phyloP scores from a whole-genome alignment of 2,329 filamentous ascomycete genomes.

The Fusarium sp. region DNA sequence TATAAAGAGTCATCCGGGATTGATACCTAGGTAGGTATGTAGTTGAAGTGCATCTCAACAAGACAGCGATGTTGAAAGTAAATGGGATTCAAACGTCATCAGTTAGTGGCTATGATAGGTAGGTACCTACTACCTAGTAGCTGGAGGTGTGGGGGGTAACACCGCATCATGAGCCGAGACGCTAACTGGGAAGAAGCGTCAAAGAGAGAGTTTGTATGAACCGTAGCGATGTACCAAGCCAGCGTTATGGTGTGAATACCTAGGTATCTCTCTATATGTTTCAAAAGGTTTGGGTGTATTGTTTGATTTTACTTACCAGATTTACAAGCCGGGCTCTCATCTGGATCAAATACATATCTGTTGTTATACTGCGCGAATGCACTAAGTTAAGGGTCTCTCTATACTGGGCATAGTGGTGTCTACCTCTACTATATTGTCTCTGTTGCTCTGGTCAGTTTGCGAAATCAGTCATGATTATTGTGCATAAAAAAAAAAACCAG shows the following conservation, averaged over 20 bases:
- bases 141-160: conserved; percentile 16
- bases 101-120: conserved; percentile 18
- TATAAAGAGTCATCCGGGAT: neutral
- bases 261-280: neutral
- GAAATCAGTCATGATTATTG: neutral
- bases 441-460: neutral
- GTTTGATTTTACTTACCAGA: neutral
- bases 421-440: neutral
- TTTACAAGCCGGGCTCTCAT: neutral
- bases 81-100: conserved; percentile 19
- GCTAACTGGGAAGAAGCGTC: neutral
- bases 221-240: neutral
- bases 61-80: conserved; percentile 1
- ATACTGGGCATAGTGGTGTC: neutral
- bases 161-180: conserved; percentile 20
- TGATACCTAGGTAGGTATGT: neutral
- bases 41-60: neutral
- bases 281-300: neutral
- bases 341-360: neutral
- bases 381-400: neutral
- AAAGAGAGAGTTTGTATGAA: neutral
- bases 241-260: neutral
- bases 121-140: neutral
- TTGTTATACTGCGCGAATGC: neutral
- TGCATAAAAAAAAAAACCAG: neutral